Base-by-base conservation (phyloP, 2,329 filamentous ascomycete species). In the Gaeumannomyces sp. region DNA sequence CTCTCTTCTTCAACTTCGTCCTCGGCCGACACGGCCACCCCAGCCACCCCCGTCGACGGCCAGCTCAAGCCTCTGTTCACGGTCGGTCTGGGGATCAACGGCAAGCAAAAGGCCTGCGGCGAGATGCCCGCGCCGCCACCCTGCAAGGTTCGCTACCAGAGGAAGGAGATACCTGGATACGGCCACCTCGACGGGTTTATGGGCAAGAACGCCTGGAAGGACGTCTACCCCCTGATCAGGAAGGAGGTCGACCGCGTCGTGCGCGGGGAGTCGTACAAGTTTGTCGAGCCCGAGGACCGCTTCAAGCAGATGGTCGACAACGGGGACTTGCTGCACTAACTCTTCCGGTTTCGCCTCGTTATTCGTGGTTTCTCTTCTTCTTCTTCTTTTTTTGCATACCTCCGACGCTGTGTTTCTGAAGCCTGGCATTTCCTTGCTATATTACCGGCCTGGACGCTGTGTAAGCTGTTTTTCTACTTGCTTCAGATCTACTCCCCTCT, bases 181-280 rank as follows among this genome's bases (percentile, higher is more conserved):
- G 84, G 85, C 3, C 85, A 88, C 71, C 73, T 87, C 56, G 85
- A 88, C 75, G 82, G 81, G 70, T 87, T 83, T 83, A 87, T 87
- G 82, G 84, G 85, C 4, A 77, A 81, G 59, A 80, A 83, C 64
- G 83, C 84, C 3, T 85, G 81, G 78, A 81, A 77, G 71, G 85
- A 88, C 70, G 82, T 88, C 33, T 88, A 81, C 70, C 85, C 85
- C 0, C 77, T 83, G 62, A 77, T 88, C 11, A 72, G 80, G 35
- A 79, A 82, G 70, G 82, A 85, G 72, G 76, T 86, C 1, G 83
- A 86, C 68, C 77, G 82, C 13, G 82, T 86, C 0, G 75, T 77
- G 4, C 72, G 80, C 6, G 80, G 79, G 0, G 72, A 75, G 61
- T 64, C 63, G 2, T 83, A 82, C 65, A 67, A 65, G 31, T 83